phyloP scores from a whole-genome alignment of 2,329 filamentous ascomycete genomes.

The Aureobasidium sp. region DNA sequence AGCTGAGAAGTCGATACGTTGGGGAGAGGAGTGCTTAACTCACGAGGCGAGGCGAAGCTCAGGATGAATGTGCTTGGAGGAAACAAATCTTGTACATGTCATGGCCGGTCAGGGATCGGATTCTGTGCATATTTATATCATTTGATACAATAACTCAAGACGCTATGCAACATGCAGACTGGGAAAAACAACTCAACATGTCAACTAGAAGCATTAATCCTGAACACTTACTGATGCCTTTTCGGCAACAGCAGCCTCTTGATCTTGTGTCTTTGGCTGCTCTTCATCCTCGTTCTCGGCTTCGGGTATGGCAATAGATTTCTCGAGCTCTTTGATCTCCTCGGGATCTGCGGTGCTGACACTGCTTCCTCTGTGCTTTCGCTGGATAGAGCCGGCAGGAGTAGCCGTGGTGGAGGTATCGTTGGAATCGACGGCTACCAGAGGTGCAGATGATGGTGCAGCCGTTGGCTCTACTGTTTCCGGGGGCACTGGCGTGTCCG shows the following conservation, averaged over 20 bases:
- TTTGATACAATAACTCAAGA: neutral
- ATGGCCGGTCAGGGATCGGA: neutral
- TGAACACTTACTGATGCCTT: constrained; percentile 32
- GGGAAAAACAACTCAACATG: neutral
- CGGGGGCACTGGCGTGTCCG: neutral
- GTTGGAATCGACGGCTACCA: constrained; percentile 7
- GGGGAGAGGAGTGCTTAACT: neutral
- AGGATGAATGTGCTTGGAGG: neutral
- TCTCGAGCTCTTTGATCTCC: constrained; percentile 29
- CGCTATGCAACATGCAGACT: neutral
- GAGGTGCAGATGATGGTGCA: neutral
- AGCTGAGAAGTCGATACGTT: neutral
- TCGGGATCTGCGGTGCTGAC: constrained; percentile 24
- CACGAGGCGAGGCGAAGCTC: neutral
- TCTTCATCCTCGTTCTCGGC: constrained; percentile 21
- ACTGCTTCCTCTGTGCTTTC: constrained; percentile 23
- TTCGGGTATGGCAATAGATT: constrained; percentile 25
- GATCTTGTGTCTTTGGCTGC: constrained; percentile 22
- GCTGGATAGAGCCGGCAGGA: constrained; percentile 2
- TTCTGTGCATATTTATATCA: neutral
- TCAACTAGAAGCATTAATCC: constrained; percentile 23
- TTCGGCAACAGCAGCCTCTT: constrained; percentile 24
- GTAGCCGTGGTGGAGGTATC: constrained; percentile 12
- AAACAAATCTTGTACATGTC: neutral
- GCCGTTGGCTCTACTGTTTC: neutral